phyloP scores from a whole-genome alignment of 306 rosid genomes.

The Cicer chorassanicum region DNA sequence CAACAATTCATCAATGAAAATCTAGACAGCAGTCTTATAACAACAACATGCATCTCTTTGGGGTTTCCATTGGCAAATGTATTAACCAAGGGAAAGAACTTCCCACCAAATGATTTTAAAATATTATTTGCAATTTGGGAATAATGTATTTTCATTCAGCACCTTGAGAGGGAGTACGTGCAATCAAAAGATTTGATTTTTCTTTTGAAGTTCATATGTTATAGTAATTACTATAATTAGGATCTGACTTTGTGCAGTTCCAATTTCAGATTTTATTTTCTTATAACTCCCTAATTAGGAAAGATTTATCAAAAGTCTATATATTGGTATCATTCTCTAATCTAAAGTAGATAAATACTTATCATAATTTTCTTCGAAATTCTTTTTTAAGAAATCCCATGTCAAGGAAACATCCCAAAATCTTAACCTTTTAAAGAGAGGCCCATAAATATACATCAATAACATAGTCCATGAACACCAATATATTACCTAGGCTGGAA shows the following conservation, averaged over 20 bases:
- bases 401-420: constrained; percentile 17
- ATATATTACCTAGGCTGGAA: constrained; percentile 86
- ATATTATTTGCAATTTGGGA: not conserved
- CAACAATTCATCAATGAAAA: not conserved
- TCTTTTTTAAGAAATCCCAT: not conserved
- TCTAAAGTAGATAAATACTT: constrained; percentile 1
- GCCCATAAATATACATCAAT: constrained; percentile 7
- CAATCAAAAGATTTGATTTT: not conserved
- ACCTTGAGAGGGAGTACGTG: not conserved
- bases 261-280: not conserved
- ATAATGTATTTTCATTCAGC: not conserved
- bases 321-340: constrained; percentile 10
- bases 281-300: not conserved
- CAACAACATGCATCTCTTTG: not conserved
- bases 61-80: not conserved
- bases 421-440: constrained; percentile 8
- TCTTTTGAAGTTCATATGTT: not conserved
- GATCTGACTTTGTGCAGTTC: not conserved
- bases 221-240: not conserved
- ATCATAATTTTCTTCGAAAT: not conserved
- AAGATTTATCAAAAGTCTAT: not conserved
- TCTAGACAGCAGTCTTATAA: not conserved
- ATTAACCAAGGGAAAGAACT: not conserved
- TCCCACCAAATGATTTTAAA: not conserved
- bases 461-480: constrained; percentile 22